Conservation (phyloP, 805 yeast genomes). For the Nematodospora valgi region DNA sequence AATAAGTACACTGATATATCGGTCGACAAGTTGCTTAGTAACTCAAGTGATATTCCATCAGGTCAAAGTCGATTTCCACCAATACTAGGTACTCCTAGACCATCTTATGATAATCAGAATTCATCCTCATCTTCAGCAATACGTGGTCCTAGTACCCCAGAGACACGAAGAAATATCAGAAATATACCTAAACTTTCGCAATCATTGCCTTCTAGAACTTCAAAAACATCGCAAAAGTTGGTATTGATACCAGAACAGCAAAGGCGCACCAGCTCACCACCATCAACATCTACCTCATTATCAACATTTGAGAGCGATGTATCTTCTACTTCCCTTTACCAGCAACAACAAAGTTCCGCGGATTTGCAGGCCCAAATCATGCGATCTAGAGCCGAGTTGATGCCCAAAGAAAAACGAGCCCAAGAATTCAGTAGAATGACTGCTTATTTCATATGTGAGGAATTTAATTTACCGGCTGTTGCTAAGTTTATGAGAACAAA, state of each 20-base stretch:
- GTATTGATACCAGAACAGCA: constrained; percentile 76
- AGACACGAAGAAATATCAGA: constrained; percentile 29
- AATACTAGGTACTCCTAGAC: constrained; percentile 13
- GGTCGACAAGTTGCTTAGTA: constrained; percentile 72
- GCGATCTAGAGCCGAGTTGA: constrained; percentile 50
- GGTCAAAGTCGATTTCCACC: constrained; percentile 54
- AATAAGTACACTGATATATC: constrained; percentile 71
- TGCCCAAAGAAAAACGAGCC: constrained; percentile 57
- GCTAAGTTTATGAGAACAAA: constrained; percentile 60
- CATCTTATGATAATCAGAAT: constrained; percentile 2
- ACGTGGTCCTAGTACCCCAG: background rate
- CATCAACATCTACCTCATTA: constrained; percentile 9
- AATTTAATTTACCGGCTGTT: constrained; percentile 62
- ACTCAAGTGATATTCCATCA: constrained; percentile 84
- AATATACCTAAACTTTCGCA: constrained; percentile 51
- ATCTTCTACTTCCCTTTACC: background rate
- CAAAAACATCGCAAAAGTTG: constrained; percentile 80
- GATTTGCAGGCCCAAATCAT: constrained; percentile 29
- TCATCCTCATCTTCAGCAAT: constrained; percentile 17
- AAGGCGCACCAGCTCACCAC: constrained; percentile 20
- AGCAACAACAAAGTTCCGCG: constrained; percentile 6
- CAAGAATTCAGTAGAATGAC: constrained; percentile 79
- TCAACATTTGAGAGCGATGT: constrained; percentile 11
- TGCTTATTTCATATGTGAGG: constrained; percentile 87
- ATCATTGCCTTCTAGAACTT: constrained; percentile 67